Base-by-base conservation (phyloP, 768 basidiomycete species). In the Termitomyces sp. region DNA sequence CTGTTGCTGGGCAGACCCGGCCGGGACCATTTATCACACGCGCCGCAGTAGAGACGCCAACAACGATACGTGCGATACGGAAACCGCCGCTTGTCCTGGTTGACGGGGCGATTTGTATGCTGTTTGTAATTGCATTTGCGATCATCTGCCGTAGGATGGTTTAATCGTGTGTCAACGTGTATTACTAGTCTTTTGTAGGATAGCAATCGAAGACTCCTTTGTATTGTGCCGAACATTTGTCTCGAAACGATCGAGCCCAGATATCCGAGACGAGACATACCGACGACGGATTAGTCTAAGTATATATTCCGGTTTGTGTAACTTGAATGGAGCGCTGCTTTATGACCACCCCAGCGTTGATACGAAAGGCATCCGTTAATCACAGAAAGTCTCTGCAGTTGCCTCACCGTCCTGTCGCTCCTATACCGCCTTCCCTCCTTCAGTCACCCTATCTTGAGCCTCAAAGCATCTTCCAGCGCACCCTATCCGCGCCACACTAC, bases 31-130 rank as follows among this genome's bases (percentile, higher is more conserved):
- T 54, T 6, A 39, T 52, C 35, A 43, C 58, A 36, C 60, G 41
- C 18, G 48, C 59, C 33, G 56, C 43, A 33, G 44, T 55, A 11
- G 59, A 57, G 23, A 49, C 55, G 7, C 59, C 61, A 23, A 35
- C 18, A 22, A 39, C 49, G 18, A 59, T 61, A 45, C 53, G 60
- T 13, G 41, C 50, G 33, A 45, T 46, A 41, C 56, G 38, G 36
- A 75, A 71, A 54, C 83, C 88, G 22, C 88, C 88, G 22, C 64
- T 89, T 33, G 39, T 57, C 23, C 68, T 89, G 22, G 73, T 92
- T 31, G 90, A 91, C 67, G 82, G 82, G 11, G 83, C 84, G 27
- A 91, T 92, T 56, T 85, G 86, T 66, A 75, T 91, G 45, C 73
- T 89, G 20, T 71, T 91, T 10, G 84, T 86, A 13, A 69, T 91